phyloP scores from a whole-genome alignment of 768 basidiomycete species.

The Termitomyces sp. region DNA sequence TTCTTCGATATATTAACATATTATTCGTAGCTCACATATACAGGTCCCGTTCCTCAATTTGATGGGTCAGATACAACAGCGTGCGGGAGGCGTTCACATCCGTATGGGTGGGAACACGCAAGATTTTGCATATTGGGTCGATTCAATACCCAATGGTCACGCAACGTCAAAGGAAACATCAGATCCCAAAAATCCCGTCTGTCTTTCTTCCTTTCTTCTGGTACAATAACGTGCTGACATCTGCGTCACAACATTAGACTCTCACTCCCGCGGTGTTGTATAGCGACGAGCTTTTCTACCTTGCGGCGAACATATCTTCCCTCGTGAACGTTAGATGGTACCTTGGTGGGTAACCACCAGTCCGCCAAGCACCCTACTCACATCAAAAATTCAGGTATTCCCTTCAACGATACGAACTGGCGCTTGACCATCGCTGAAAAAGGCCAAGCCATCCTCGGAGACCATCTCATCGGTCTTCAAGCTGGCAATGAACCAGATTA shows the following conservation, averaged over 20 bases:
- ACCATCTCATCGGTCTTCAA: constrained; percentile 61
- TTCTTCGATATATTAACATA: too few species aligned
- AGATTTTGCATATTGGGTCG: constrained; percentile 41
- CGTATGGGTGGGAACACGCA: constrained; percentile 69
- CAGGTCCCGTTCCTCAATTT: constrained; percentile 58
- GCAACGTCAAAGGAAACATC: constrained; percentile 37
- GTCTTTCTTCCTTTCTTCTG: neutral
- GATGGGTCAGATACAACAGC: constrained; percentile 50
- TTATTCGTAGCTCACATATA: neutral
- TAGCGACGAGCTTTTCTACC: constrained; percentile 60
- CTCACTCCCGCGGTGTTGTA: constrained; percentile 63
- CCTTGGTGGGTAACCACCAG: constrained; percentile 30
- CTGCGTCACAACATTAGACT: constrained; percentile 28
- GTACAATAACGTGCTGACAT: neutral
- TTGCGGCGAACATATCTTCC: constrained; percentile 53
- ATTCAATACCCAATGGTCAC: constrained; percentile 31
- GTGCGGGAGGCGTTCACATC: constrained; percentile 49
- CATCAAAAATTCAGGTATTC: constrained; percentile 29
- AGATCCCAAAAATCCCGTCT: constrained; percentile 25
- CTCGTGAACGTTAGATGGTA: constrained; percentile 65
- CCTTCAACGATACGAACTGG: constrained; percentile 64
- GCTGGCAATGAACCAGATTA: constrained; percentile 80
- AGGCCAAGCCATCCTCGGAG: constrained; percentile 58
- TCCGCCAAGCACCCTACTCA: neutral
- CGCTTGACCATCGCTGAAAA: constrained; percentile 48